These are phyloP conservation scores for Cinnamomum micranthum DNA, from an alignment of 164 flowering plant genomes.

Conservation along the genomic window DNA sequence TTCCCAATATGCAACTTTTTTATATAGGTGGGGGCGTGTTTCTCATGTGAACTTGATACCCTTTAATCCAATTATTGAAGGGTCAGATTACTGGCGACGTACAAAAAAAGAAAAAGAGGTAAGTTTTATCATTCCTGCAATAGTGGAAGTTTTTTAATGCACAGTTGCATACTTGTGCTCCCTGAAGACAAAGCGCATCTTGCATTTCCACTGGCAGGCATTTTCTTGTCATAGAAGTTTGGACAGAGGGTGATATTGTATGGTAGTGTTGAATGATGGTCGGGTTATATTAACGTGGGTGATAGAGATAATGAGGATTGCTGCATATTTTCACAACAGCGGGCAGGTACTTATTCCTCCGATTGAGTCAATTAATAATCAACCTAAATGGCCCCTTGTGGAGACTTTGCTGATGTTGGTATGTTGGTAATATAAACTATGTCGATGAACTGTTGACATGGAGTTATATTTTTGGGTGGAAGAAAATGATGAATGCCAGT, in stretches of 20 bases:
- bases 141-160: background rate
- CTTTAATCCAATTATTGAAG: conserved; percentile 84
- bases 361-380: too few species aligned
- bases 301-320: too few species aligned
- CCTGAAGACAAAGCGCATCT: background rate
- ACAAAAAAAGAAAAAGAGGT: conserved; percentile 49
- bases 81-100: conserved; percentile 76
- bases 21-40: conserved; percentile 78
- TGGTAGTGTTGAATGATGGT: too few species aligned
- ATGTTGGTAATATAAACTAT: too few species aligned
- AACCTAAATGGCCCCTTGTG: too few species aligned
- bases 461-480: background rate
- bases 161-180: background rate
- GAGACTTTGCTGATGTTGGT: too few species aligned
- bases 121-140: conserved; percentile 12
- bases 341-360: too few species aligned
- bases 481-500: too few species aligned
- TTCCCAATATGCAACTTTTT: conserved; percentile 52
- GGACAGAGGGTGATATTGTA: background rate
- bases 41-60: conserved; percentile 94
- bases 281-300: too few species aligned
- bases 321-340: too few species aligned
- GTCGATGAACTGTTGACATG: too few species aligned
- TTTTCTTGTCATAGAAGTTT: background rate
- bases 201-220: background rate